Conservation (phyloP, 2,329 filamentous ascomycete species). For the Ceratocystis papillata region DNA sequence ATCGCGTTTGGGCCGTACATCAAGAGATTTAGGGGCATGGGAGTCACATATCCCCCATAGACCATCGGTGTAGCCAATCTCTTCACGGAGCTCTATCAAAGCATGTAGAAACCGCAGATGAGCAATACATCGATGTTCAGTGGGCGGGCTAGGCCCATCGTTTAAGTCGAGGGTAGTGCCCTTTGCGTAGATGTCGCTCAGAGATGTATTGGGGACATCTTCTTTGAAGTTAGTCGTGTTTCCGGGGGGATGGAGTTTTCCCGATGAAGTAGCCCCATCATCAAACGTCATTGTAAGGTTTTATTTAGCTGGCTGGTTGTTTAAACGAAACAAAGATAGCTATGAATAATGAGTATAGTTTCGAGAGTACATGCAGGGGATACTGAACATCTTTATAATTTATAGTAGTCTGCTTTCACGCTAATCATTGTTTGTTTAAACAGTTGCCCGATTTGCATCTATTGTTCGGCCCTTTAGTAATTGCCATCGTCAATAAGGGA, state of each 20-base stretch:
- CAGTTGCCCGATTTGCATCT: too few relatives aligned
- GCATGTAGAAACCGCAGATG: slow-evolving; percentile 64
- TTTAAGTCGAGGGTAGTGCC: slow-evolving; percentile 1
- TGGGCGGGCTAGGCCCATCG: slow-evolving; percentile 20
- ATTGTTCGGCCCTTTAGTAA: too few relatives aligned
- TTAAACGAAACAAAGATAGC: too few relatives aligned
- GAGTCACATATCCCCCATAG: slow-evolving; percentile 53
- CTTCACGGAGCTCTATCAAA: slow-evolving; percentile 56
- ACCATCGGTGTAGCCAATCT: slow-evolving; percentile 54
- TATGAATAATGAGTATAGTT: too few relatives aligned
- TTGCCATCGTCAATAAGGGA: too few relatives aligned
- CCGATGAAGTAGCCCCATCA: not conserved
- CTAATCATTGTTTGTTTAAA: too few relatives aligned
- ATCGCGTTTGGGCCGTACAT: not conserved
- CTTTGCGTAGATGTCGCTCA: not conserved
- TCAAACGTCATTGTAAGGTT: not conserved
- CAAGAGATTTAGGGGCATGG: slow-evolving; percentile 29
- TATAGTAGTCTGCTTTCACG: too few relatives aligned
- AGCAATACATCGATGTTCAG: slow-evolving; percentile 49
- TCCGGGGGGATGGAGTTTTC: not conserved
- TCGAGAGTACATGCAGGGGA: too few relatives aligned
- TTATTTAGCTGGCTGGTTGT: not conserved
- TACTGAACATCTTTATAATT: too few relatives aligned
- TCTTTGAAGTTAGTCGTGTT: not conserved
- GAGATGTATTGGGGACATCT: not conserved